A percentile compares a stretch with the other conserved stretches of the same genome.
These are phyloP conservation scores for Coemansia linderi DNA, from an alignment of 371 early-diverging fungal species.

Conservation along the genomic window DNA sequence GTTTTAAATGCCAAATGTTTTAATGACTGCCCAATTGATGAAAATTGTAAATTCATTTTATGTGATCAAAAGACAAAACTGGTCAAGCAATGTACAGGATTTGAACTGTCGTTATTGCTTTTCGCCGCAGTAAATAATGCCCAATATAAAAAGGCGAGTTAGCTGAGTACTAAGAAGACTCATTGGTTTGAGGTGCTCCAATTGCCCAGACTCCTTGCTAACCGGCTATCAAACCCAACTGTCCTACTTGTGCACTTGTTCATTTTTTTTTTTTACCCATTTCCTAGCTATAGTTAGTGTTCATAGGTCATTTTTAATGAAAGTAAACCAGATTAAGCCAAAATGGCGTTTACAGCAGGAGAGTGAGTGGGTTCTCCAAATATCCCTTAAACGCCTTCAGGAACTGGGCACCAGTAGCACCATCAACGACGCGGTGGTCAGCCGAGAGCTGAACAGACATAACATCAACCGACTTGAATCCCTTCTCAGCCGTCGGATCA, in stretches of 20 bases:
- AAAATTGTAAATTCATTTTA: background rate
- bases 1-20: background rate
- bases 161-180: too few species aligned
- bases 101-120: background rate
- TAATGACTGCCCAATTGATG: background rate
- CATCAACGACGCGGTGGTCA: conserved; percentile 97
- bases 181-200: too few species aligned
- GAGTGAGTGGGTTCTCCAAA: conserved; percentile 93
- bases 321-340: background rate
- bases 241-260: too few species aligned
- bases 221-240: too few species aligned
- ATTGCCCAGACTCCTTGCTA: too few species aligned
- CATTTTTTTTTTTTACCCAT: too few species aligned
- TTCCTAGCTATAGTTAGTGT: too few species aligned
- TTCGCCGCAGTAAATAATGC: background rate
- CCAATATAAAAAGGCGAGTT: too few species aligned
- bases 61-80: background rate
- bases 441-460: conserved; percentile 90
- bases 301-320: background rate
- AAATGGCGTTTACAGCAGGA: conserved; percentile 73
- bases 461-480: conserved; percentile 67
- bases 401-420: conserved; percentile 93
- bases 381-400: conserved; percentile 88
- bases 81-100: too few species aligned
- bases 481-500: conserved; percentile 65